These are phyloP conservation scores for Arthroderma sp. DNA, from an alignment of 2,329 filamentous ascomycete genomes.

Conservation along the genomic window DNA sequence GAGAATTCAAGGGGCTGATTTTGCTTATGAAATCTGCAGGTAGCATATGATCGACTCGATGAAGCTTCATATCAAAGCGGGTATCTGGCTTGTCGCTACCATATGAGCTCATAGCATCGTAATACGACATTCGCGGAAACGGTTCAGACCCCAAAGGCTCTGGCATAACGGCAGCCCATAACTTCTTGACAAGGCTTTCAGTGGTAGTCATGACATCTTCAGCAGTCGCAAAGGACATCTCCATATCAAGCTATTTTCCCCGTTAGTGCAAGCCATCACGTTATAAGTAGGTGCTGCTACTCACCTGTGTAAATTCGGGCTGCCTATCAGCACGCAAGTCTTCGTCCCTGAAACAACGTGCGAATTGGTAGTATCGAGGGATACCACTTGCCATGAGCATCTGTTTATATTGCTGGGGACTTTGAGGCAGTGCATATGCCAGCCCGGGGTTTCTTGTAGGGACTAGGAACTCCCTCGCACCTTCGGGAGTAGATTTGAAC, in stretches of 20 bases:
- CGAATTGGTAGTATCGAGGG: slow-evolving; percentile 77
- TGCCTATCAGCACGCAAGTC: slow-evolving; percentile 85
- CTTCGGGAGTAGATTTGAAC: slow-evolving; percentile 96
- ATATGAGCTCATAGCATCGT: slow-evolving; percentile 64
- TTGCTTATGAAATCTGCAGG: slow-evolving; percentile 56
- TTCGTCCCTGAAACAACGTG: slow-evolving; percentile 89
- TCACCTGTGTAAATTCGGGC: slow-evolving; percentile 86
- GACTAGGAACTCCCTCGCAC: slow-evolving; percentile 86
- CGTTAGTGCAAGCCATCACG: neutral
- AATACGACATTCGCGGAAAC: slow-evolving; percentile 56
- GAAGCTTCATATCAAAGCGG: slow-evolving; percentile 59
- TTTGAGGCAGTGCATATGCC: slow-evolving; percentile 88
- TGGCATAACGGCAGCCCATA: slow-evolving; percentile 44
- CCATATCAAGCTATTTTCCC: slow-evolving; percentile 63
- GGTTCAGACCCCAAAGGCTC: slow-evolving; percentile 32
- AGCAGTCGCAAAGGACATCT: slow-evolving; percentile 75
- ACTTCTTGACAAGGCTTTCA: slow-evolving; percentile 39
- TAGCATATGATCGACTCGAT: slow-evolving; percentile 51
- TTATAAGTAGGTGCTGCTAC: slow-evolving; percentile 6
- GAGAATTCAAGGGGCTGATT: slow-evolving; percentile 57
- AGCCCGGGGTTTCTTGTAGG: slow-evolving; percentile 64
- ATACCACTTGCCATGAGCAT: slow-evolving; percentile 89
- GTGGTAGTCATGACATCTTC: slow-evolving; percentile 54
- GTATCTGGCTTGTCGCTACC: slow-evolving; percentile 90
- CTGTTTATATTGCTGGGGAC: slow-evolving; percentile 97